Evolutionary conservation across 148 eudicot genomes (phyloP), one percentile per base, ranked within the genome.

Genomic region (Diospyros kaki): DNA sequence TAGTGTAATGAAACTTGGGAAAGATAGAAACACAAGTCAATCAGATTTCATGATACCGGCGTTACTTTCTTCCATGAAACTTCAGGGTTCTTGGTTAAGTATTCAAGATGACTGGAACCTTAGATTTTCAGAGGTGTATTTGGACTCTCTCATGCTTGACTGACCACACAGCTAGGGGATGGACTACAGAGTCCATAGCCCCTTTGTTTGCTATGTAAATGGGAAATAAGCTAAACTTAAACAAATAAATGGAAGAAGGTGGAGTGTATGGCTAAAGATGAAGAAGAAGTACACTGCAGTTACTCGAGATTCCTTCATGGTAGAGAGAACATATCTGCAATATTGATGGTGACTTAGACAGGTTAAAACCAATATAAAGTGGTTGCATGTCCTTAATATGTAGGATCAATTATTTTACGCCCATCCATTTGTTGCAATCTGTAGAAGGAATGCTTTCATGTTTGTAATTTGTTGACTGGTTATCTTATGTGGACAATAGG

Each of bases 371-470:
- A 28, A 28, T 28, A 28, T 28, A 28, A 28, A 53, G 12, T 9
- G 0, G 12, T 6, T 53, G 12, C 56, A 53, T 10, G 56, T 53
- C 56, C 12, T 53, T 53, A 14, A 53, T 53, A 7, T 53, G 56
- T 53, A 9, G 6, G 39, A 13, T 9, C 3, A 8, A 11, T 39
- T 28, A 9, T 28, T 28, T 28, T 28, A 28, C 28, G 28, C 2
- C 9, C 14, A 65, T 44, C 68, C 51, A 65, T 65, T 65, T 65
- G 28, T 65, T 65, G 68, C 68, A n/a, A 43, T 15, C 28, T 65
- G 10, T 40, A 46, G 6, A 42, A 7, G 5, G 28, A 28, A 28
- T 43, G 28, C 44, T 65, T n/a, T 65, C 15, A 14, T 3, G 53
- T 43, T 8, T 43, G 52, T 28, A 66, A n/a, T n/a, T 45, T 11